These are phyloP conservation scores for Xenosphaeropsis pyriputrescens DNA, from an alignment of 2,329 filamentous ascomycete species.

Conservation along the genomic window DNA sequence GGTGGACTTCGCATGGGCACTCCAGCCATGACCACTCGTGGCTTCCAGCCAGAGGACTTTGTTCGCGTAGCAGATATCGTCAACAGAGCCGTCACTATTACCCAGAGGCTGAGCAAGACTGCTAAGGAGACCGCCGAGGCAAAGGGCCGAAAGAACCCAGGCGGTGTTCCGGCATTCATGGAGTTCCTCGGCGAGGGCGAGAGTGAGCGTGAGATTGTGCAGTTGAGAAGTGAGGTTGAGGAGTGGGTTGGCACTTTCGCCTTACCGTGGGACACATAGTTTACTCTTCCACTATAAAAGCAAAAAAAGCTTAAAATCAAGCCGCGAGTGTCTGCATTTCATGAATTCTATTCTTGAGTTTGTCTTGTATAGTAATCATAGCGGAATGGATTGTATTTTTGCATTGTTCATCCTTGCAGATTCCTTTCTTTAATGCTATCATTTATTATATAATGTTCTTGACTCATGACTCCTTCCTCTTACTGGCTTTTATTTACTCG, in stretches of 20 bases:
- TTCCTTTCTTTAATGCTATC: no score
- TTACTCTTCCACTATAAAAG: no score
- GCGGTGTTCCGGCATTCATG: conserved; percentile 51
- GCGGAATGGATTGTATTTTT: no score
- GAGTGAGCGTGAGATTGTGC: conserved; percentile 54
- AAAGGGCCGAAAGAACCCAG: conserved; percentile 49
- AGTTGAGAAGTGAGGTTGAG: conserved; percentile 60
- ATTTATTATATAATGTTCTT: no score
- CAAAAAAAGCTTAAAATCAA: no score
- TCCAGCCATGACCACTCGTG: conserved; percentile 93
- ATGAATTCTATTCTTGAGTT: no score
- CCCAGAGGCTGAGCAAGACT: conserved; percentile 59
- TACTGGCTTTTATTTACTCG: no score
- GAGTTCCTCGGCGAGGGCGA: conserved; percentile 55
- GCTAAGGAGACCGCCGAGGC: conserved; percentile 55
- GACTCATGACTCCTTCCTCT: no score
- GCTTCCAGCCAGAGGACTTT: conserved; percentile 85
- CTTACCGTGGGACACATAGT: conserved; percentile 42
- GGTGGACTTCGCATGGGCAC: conserved; percentile 90
- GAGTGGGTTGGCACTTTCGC: conserved; percentile 66
- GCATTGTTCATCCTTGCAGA: no score
- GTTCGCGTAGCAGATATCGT: conserved; percentile 73
- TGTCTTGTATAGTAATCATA: no score
- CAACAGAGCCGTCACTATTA: conserved; percentile 68
- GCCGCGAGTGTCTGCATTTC: no score